These are phyloP conservation scores for Aegilops umbellulata DNA, from an alignment of 176 grass and related monocot genomes.

Conservation along the genomic window DNA sequence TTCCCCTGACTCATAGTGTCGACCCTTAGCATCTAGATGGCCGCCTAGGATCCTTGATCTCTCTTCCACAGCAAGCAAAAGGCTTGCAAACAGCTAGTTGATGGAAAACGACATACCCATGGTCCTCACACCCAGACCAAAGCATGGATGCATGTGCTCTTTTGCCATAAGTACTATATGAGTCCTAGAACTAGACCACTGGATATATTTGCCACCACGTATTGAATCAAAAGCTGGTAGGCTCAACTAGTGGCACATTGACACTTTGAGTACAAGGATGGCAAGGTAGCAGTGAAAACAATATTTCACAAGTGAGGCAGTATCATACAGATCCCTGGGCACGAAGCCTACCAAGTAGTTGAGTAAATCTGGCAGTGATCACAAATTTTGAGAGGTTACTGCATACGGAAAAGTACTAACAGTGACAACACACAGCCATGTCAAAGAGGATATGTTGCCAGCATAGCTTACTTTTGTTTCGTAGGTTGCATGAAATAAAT, in stretches of 20 bases:
- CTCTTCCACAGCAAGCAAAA: not conserved
- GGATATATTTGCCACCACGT: too few species aligned
- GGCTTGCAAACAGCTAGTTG: not conserved
- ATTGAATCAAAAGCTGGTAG: not conserved
- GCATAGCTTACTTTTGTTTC: constrained; percentile 68
- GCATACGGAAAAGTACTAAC: not conserved
- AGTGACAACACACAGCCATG: not conserved
- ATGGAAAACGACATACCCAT: not conserved
- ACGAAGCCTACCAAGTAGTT: not conserved
- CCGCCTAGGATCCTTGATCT: not conserved
- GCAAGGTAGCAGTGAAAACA: not conserved
- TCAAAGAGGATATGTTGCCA: constrained; percentile 19
- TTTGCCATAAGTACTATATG: not conserved
- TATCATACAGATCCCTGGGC: not conserved
- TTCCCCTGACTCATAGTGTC: not conserved
- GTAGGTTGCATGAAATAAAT: constrained; percentile 93
- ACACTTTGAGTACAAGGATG: not conserved
- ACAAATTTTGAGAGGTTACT: not conserved
- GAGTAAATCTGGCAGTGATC: not conserved
- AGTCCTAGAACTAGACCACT: too few species aligned
- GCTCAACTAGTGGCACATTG: not conserved
- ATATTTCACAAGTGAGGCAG: not conserved
- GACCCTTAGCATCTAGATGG: not conserved
- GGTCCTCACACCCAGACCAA: not conserved
- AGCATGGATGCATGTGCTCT: not conserved